These are phyloP conservation scores for Thalassiosira livingstoniorum DNA, from an alignment of 352 stramenopile species.

Conservation along the genomic window DNA sequence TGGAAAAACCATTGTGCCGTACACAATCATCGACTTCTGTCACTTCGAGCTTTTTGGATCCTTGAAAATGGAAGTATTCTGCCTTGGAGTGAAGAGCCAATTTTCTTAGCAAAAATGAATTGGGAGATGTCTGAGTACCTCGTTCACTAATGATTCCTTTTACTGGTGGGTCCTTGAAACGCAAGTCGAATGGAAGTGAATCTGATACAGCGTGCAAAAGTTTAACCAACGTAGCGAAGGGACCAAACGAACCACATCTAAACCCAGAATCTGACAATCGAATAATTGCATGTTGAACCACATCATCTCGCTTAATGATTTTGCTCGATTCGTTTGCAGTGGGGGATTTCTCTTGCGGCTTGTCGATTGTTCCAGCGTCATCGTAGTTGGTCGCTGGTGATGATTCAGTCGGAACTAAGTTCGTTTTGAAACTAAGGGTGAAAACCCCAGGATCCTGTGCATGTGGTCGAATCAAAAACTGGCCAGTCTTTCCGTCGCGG, in stretches of 20 bases:
- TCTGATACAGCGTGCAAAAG: slow-evolving; percentile 83
- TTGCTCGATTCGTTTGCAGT: slow-evolving; percentile 50
- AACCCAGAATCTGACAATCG: slow-evolving; percentile 84
- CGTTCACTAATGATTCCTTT: slow-evolving; percentile 82
- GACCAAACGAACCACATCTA: slow-evolving; percentile 86
- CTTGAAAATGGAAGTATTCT: slow-evolving; percentile 57
- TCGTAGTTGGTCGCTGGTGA: slow-evolving; percentile 44
- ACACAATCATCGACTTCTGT: slow-evolving; percentile 49
- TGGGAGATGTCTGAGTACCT: slow-evolving; percentile 77
- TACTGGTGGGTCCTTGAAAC: slow-evolving; percentile 79
- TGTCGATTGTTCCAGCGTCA: slow-evolving; percentile 38
- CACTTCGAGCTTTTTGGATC: slow-evolving; percentile 33
- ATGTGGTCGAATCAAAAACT: slow-evolving; percentile 84
- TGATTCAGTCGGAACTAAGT: slow-evolving; percentile 73
- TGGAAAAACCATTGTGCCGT: neutral
- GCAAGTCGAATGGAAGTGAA: slow-evolving; percentile 82
- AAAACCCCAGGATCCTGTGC: slow-evolving; percentile 83
- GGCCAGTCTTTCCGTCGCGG: slow-evolving; percentile 65
- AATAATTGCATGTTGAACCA: slow-evolving; percentile 87
- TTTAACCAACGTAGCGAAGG: slow-evolving; percentile 80
- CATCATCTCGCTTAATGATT: slow-evolving; percentile 76
- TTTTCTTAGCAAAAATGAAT: slow-evolving; percentile 81
- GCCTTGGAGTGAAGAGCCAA: slow-evolving; percentile 69
- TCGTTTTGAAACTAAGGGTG: slow-evolving; percentile 86
- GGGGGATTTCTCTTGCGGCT: slow-evolving; percentile 36